A percentile compares a stretch with the other conserved stretches of the same genome.
phyloP scores from a whole-genome alignment of 257 asterid genomes.

The Solanum sejunctum region DNA sequence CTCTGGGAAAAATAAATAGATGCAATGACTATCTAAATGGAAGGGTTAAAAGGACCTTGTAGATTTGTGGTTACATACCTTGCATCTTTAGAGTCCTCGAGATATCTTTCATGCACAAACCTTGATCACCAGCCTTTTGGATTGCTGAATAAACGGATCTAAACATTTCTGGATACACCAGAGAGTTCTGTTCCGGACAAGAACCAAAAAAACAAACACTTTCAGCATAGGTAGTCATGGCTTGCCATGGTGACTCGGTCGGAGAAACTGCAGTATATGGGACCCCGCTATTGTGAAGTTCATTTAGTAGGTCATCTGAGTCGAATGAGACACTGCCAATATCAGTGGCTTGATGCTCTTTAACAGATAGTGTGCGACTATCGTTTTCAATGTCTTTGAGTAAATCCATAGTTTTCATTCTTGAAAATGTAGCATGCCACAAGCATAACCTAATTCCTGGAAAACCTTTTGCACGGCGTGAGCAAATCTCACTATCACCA shows the following conservation, averaged over 20 bases:
- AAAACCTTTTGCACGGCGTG: constrained; percentile 88
- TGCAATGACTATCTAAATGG: constrained; percentile 8
- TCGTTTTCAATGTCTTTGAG: constrained; percentile 20
- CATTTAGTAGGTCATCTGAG: constrained; percentile 22
- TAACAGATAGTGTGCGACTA: constrained; percentile 9
- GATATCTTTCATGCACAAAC: constrained; percentile 70
- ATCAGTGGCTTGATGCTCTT: constrained; percentile 5
- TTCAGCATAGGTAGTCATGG: constrained; percentile 56
- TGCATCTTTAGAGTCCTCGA: constrained; percentile 30
- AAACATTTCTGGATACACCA: constrained; percentile 41
- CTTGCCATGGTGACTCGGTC: constrained; percentile 66
- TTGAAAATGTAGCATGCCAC: constrained; percentile 43
- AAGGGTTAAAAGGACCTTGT: constrained; percentile 1
- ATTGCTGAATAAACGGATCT: constrained; percentile 62
- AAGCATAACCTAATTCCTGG: constrained; percentile 71
- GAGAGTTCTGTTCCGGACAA: constrained; percentile 13
- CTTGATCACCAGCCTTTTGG: constrained; percentile 88
- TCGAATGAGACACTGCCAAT: constrained; percentile 8
- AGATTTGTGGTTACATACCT: constrained; percentile 26
- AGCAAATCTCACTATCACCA: constrained; percentile 59
- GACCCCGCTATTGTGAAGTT: constrained; percentile 19
- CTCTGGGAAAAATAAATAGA: constrained; percentile 29
- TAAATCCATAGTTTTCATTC: constrained; percentile 34
- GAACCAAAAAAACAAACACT: constrained; percentile 37
- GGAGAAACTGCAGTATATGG: constrained; percentile 13